Percentiles rank a stretch among this genome's conserved stretches.
phyloP scores from a whole-genome alignment of 352 stramenopile genomes.

The Pythium vanterpoolii region DNA sequence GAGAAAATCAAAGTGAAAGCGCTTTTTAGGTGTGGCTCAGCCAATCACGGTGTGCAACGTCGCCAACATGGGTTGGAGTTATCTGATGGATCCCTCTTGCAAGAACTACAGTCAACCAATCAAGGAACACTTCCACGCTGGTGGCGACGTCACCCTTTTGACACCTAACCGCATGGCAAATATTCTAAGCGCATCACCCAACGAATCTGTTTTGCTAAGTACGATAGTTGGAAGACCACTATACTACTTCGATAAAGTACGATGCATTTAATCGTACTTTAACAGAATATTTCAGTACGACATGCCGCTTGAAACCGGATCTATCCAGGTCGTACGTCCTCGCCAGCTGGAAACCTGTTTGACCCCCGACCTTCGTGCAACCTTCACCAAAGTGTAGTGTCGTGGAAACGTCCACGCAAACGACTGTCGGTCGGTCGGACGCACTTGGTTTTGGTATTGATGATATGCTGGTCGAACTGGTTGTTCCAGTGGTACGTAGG shows the following conservation, averaged over 20 bases:
- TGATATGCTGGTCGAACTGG: neutral
- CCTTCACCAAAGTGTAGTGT: neutral
- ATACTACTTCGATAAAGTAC: conserved; percentile 8
- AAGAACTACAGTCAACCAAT: conserved; percentile 8
- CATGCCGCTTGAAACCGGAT: conserved; percentile 17
- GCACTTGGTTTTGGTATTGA: neutral
- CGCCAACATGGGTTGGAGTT: conserved; percentile 14
- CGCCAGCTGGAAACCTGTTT: conserved; percentile 18
- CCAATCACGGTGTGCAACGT: conserved; percentile 25
- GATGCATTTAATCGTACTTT: conserved; percentile 10
- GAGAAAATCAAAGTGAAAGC: conserved; percentile 9
- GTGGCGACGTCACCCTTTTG: conserved; percentile 18
- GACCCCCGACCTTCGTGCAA: conserved; percentile 21
- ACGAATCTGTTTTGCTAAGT: conserved; percentile 12
- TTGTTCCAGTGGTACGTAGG: conserved; percentile 14
- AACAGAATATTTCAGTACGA: neutral
- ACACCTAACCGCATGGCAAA: conserved; percentile 13
- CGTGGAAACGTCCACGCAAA: conserved; percentile 19
- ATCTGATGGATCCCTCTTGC: too few relatives aligned
- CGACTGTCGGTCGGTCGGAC: conserved; percentile 20
- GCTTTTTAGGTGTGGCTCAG: conserved; percentile 4
- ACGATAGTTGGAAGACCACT: conserved; percentile 1
- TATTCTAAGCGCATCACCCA: conserved; percentile 1
- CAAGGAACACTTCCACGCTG: conserved; percentile 1
- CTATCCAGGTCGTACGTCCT: conserved; percentile 15